Base-by-base conservation (phyloP, 805 yeast genomes). In the Candida odintsovae region DNA sequence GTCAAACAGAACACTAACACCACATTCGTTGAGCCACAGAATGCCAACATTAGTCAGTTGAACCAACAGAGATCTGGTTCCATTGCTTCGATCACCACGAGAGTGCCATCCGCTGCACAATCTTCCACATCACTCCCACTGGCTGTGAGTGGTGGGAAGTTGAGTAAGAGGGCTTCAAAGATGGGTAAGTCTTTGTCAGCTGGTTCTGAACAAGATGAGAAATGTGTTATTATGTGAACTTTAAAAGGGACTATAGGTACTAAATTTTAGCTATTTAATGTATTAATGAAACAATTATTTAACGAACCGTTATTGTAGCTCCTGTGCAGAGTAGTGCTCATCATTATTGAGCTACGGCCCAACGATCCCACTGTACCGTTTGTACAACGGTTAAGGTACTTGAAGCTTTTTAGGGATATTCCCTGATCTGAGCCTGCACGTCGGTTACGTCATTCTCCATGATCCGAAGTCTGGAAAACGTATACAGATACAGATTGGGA, bases 221-320 rank as follows among this genome's bases (percentile, higher is more conserved):
- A 50, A 40, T 50, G 53, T 38, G 44, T 41, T 8, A 41, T 50
- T 2, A 48, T 48, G 49, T 50, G n/a, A 25, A 25, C 12, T 3
- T 43, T 6, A 16, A 12, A 33, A 33, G 20, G 36, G n/a, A 28
- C 31, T 16, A 8, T 33, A 12, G 20, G 20, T 16, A 33, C 20
- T 33, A 16, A 16, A 15, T 31, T 33, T 13, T 33, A 8, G 18
- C 11, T 33, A 16, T 33, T 33, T 33, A 33, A 33, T 33, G 36
- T 19, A 28, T 28, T 28, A 28, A 28, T 28, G 31, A 28, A 13
- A 28, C 5, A 3, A 28, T 28, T 28, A 13, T 28, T 28, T 28
- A 13, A 28, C n/a, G n/a, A 28, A 13, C 31, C 8, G n/a, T 28
- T 4, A 25, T 9, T 6, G 28, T 22, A 22, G 8, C 23, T 22